These are phyloP conservation scores for Zopfochytrium polystomum DNA, from an alignment of 371 early-diverging fungal genomes.

Conservation along the genomic window DNA sequence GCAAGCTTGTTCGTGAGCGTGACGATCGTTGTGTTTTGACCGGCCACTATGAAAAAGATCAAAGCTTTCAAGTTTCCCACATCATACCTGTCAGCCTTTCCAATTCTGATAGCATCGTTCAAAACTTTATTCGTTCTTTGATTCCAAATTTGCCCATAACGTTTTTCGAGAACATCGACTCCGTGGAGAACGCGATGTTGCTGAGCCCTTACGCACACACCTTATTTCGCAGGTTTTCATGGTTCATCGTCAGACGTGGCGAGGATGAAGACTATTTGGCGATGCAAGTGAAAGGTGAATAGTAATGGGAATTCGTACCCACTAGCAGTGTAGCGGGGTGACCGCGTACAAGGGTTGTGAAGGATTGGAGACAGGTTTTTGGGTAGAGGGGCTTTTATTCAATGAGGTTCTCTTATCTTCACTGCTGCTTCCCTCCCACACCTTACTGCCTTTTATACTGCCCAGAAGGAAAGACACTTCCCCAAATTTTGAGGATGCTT, in stretches of 20 bases:
- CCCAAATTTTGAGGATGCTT: too few species aligned
- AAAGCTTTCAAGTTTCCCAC: background rate
- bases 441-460: too few species aligned
- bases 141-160: background rate
- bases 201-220: background rate
- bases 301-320: too few species aligned
- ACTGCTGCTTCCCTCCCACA: too few species aligned
- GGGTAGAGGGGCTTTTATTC: too few species aligned
- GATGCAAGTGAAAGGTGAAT: too few species aligned
- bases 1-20: background rate
- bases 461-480: too few species aligned
- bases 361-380: too few species aligned
- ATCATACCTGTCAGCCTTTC: conserved; percentile 1
- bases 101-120: background rate
- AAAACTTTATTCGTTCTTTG: background rate
- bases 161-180: conserved; percentile 1
- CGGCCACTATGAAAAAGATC: background rate
- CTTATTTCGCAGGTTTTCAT: conserved; percentile 2
- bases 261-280: background rate
- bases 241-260: conserved; percentile 1
- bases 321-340: too few species aligned
- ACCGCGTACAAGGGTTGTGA: too few species aligned
- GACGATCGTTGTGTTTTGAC: conserved; percentile 6
- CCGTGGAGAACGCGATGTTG: conserved; percentile 4
- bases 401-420: too few species aligned